Percentiles rank a stretch among this genome's conserved stretches.
phyloP scores from a whole-genome alignment of 1,284 basidiomycete genomes.

The Boletellus deceptivus region DNA sequence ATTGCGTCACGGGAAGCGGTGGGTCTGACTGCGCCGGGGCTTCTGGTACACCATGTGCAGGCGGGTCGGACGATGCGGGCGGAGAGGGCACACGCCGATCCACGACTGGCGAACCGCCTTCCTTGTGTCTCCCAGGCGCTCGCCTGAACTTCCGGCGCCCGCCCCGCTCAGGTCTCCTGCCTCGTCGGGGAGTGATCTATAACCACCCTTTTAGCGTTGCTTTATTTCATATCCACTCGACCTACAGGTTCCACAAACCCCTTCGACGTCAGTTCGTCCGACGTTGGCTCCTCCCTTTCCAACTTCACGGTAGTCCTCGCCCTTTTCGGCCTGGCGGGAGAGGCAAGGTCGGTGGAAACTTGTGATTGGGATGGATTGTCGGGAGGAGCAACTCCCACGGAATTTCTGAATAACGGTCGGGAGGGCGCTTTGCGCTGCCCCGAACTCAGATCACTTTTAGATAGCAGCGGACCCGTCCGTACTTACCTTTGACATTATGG shows the following conservation, averaged over 20 bases:
- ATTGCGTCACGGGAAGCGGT: constrained; percentile 11
- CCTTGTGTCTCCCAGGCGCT: constrained; percentile 17
- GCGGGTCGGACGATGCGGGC: constrained; percentile 7
- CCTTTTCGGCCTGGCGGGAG: constrained; percentile 32
- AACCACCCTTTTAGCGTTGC: constrained; percentile 5
- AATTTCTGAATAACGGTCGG: constrained; percentile 18
- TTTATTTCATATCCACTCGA: constrained; percentile 1
- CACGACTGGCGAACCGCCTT: constrained; percentile 3
- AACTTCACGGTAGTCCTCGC: constrained; percentile 26
- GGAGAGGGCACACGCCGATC: constrained; percentile 16
- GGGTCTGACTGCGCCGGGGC: constrained; percentile 6
- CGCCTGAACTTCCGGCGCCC: constrained; percentile 25
- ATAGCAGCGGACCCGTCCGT: background rate
- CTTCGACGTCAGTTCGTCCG: constrained; percentile 6
- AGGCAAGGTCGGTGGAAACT: constrained; percentile 18
- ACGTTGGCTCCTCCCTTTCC: constrained; percentile 27
- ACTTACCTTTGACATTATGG: constrained; percentile 20
- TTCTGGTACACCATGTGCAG: constrained; percentile 20
- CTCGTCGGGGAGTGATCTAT: constrained; percentile 14
- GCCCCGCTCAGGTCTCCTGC: constrained; percentile 13
- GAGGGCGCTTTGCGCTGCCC: constrained; percentile 31
- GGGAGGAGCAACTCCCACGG: constrained; percentile 13
- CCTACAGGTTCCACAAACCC: constrained; percentile 17
- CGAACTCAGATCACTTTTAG: constrained; percentile 4
- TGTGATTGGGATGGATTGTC: constrained; percentile 16